Conservation (phyloP, 805 yeast genomes). For the Grigorovia transvaalensis region DNA sequence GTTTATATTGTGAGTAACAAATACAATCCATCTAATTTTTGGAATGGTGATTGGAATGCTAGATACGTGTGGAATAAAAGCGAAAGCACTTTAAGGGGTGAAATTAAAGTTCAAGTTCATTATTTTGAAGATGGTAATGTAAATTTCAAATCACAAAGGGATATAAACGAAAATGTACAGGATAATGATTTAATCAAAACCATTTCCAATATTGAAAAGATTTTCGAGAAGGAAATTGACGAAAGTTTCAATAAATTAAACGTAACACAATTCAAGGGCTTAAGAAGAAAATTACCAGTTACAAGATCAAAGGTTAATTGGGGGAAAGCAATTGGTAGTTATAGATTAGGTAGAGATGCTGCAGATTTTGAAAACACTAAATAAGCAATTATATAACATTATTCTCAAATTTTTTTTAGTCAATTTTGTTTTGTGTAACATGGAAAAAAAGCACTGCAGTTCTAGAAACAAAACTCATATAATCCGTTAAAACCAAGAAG, state of each 20-base stretch:
- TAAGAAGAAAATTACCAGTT: conserved; percentile 86
- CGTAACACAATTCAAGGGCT: conserved; percentile 68
- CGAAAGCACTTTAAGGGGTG: conserved; percentile 37
- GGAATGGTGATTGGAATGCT: conserved; percentile 86
- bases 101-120: conserved; percentile 63
- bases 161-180: conserved; percentile 11
- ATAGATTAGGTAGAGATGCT: conserved; percentile 76
- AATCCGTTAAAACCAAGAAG: too few relatives aligned
- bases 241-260: conserved; percentile 60
- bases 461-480: too few relatives aligned
- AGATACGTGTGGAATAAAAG: conserved; percentile 38
- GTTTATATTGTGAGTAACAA: conserved; percentile 62
- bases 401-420: background rate
- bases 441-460: too few relatives aligned
- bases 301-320: conserved; percentile 87
- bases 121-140: conserved; percentile 96
- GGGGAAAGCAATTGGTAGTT: conserved; percentile 89
- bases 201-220: conserved; percentile 48
- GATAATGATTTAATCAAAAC: conserved; percentile 28
- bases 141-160: conserved; percentile 45
- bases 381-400: background rate
- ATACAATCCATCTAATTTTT: conserved; percentile 64
- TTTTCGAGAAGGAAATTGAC: conserved; percentile 47
- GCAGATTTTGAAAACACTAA: conserved; percentile 27
- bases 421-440: background rate